Evolutionary conservation across 2,329 filamentous ascomycete genomes (phyloP), one percentile per base, ranked within the genome.

Genomic region (Periconia macrospinosa): DNA sequence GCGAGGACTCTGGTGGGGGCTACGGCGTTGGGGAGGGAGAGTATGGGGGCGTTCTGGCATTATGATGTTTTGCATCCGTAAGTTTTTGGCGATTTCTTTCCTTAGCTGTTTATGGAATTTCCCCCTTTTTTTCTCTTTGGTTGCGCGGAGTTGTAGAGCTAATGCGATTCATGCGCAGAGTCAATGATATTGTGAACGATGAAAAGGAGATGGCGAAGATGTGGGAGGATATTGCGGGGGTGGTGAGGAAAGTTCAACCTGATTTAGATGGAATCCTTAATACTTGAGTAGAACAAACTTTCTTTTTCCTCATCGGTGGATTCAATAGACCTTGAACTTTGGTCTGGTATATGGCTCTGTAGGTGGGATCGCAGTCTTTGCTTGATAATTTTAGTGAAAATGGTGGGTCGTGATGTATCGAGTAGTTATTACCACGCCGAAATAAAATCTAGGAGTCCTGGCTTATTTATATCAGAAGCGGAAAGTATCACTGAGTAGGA

Each of bases 31-130:
- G 53, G 50, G 20, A 13, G 15, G 41, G 50, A 53, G 43, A 53
- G 53, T 47, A 40, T 46, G n/a, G 50, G 53, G 14, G 33, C 19
- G 44, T 56, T 49, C 30, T 56, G 53, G 53, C 30, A 45, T 42
- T 49, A 56, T 47, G 53, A 56, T 50, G 30, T 52, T 35, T 33
- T 56, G 30, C 41, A 50, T 41, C 49, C 53, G 53, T 53, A 45
- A 49, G 50, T 53, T 19, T n/a, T 46, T 43, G 27, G 42, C 15
- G 10, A 35, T 17, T 35, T 6, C 7, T 18, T 35, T 6, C 41
- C 18, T 42, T 17, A 18, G n/a, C n/a, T n/a, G n/a, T n/a, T n/a
- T n/a, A n/a, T n/a, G n/a, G n/a, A n/a, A n/a, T n/a, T n/a, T 27
- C 5, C 3, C 8, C 23, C 5, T 3, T 27, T 27, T 27, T 27